These are phyloP conservation scores for Strobilomyces confusus DNA, from an alignment of 768 basidiomycete species.

Conservation along the genomic window DNA sequence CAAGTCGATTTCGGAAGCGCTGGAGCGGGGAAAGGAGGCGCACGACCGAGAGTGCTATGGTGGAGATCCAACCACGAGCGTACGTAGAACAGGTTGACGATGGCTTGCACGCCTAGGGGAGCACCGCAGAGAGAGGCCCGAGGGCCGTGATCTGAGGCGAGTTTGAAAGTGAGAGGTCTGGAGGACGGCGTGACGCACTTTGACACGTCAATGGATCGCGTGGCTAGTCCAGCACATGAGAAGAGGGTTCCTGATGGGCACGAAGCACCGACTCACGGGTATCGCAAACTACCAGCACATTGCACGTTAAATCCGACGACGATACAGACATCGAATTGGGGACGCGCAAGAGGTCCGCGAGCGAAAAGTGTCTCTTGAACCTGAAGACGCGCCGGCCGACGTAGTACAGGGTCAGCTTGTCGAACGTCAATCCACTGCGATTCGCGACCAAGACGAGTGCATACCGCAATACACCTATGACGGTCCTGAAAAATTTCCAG, in stretches of 20 bases:
- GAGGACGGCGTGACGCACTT: constrained; percentile 32
- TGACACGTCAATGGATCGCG: too few species aligned
- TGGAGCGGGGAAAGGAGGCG: not conserved
- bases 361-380: constrained; percentile 74
- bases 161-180: not conserved
- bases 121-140: constrained; percentile 40
- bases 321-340: constrained; percentile 7
- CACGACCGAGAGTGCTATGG: constrained; percentile 43
- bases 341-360: constrained; percentile 69
- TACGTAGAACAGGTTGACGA: constrained; percentile 66
- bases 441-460: constrained; percentile 15
- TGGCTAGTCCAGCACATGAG: too few species aligned
- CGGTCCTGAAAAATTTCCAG: constrained; percentile 42
- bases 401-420: constrained; percentile 53
- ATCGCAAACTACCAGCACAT: constrained; percentile 26
- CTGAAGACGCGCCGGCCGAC: constrained; percentile 54
- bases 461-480: constrained; percentile 63
- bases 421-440: not conserved
- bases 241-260: too few species aligned
- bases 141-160: constrained; percentile 34
- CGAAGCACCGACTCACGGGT: constrained; percentile 35
- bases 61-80: constrained; percentile 89
- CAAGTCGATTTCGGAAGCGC: not conserved
- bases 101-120: constrained; percentile 60
- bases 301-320: constrained; percentile 12